A percentile compares a stretch with the other conserved stretches of the same genome.
Conservation (phyloP, 2,329 filamentous ascomycete species). For the Arthroderma uncinatum region DNA sequence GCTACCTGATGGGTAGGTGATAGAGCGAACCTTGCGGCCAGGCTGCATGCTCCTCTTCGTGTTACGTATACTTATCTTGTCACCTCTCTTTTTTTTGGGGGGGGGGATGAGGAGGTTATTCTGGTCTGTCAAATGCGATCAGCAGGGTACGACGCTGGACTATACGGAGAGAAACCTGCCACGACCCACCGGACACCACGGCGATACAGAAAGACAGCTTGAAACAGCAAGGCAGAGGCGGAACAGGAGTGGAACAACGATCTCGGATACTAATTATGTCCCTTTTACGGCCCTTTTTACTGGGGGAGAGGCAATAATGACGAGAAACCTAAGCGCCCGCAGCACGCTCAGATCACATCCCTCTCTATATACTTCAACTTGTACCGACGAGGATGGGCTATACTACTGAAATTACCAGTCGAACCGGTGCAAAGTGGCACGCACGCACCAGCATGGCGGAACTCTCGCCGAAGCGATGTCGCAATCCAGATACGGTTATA, state of each 20-base stretch:
- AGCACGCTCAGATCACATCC: neutral
- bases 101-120: neutral
- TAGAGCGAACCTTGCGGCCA: slow-evolving; percentile 2
- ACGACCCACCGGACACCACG: neutral
- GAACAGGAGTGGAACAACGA: slow-evolving; percentile 2
- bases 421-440: neutral
- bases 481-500: neutral
- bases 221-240: slow-evolving; percentile 1
- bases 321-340: neutral
- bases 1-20: neutral
- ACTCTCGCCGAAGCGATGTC: neutral
- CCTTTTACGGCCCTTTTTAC: neutral
- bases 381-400: neutral
- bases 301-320: neutral
- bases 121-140: neutral
- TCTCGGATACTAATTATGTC: slow-evolving; percentile 1
- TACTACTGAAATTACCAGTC: neutral
- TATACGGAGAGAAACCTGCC: neutral
- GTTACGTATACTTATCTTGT: neutral
- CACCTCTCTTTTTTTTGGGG: too few species aligned
- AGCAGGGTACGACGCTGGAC: neutral
- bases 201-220: neutral
- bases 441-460: neutral
- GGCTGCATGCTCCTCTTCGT: neutral
- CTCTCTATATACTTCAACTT: neutral